Evolutionary conservation across 1,284 basidiomycete species (phyloP), one percentile per base, ranked within the genome.

Genomic region (Ceratorhiza oryzae-sativae): DNA sequence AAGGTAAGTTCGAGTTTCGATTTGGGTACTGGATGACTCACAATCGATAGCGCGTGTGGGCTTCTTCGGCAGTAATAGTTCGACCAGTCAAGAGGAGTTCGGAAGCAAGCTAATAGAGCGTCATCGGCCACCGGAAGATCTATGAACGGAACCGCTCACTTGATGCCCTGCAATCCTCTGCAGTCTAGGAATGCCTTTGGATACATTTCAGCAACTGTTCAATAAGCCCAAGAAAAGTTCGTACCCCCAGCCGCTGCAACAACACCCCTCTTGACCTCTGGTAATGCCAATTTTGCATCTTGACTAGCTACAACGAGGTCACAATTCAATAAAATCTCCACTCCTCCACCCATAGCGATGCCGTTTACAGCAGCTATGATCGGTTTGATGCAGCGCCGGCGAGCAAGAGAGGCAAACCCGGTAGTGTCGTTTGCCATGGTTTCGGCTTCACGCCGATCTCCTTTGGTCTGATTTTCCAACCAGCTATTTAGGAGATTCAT

Each of bases 281-380:
- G 92, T 41, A 95, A 83, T 2, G 86, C 91, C 73, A 96, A 90
- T 71, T 85, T 86, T 5, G 91, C 89, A 12, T 88, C 85, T 53
- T 88, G 83, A 71, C 84, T 86, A 1, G 92, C 90, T n/a, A 96
- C 81, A 39, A 94, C 91, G 30, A 95, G 79, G 78, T 95, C 93
- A 75, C 91, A 94, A 75, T 95, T 95, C 9, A 94, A 78, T 0
- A 93, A 75, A 61, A 94, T 86, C 78, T 95, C 93, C 49, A 88
- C 84, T 1, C 92, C 94, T 3, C 93, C 94, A 13, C 93, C 94
- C 75, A 90, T 90, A 2, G 91, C 88, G 34, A 88, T 85, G 13
- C 93, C 93, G 76, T 90, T 88, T 1, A 95, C 90, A 1, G 93
- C 93, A 20, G 92, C 91, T 62, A 95, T 90, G 74, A 94, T 86